Base-by-base conservation (phyloP, 805 yeast genomes). In the Yarrowia hollandica region DNA sequence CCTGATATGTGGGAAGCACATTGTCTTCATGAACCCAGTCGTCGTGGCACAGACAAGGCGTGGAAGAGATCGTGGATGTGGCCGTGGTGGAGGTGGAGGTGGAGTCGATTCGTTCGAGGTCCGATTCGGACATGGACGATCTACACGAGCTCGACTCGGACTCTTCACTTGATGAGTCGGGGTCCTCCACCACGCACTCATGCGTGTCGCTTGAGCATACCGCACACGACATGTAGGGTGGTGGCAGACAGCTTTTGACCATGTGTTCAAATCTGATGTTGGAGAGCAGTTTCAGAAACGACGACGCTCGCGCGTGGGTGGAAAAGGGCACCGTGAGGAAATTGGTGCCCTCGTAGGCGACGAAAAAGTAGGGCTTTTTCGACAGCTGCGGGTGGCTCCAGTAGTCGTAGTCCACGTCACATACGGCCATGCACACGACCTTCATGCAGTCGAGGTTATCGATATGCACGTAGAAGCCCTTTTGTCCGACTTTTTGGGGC, bases 201-300 rank as follows among this genome's bases (percentile, higher is more conserved):
- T n/a, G n/a, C n/a, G n/a, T n/a, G n/a, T n/a, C 30, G 30, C 44
- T 39, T 5, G 39, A 22, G 19, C 55, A 48, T 12, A 22, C 30
- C 5, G 33, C 22, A 22, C 55, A 48, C 12, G 54, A 33, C 25
- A 37, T 26, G 33, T 69, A 69, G n/a, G 64, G 65, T 3, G 72
- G 72, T 11, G 71, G 69, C 38, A 69, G 62, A 33, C 65, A 64
- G 26, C 64, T 64, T n/a, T 69, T 64, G 21, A 69, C 67, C 59
- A 62, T 62, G 60, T 69, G 70, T 60, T 69, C 72, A 39, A 69
- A 68, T 23, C 69, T 66, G 22, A 69, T 63, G 59, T 68, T 69
- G 31, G 71, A 61, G 34, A 68, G 63, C 35, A 67, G 61, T 34
- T 66, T 63, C 30, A 67, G 60, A 46, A 69, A 67, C 25, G 68